A percentile compares a stretch with the other conserved stretches of the same genome.
These are phyloP conservation scores for Talaromyces sp. DNA, from an alignment of 2,329 filamentous ascomycete species.

Conservation along the genomic window DNA sequence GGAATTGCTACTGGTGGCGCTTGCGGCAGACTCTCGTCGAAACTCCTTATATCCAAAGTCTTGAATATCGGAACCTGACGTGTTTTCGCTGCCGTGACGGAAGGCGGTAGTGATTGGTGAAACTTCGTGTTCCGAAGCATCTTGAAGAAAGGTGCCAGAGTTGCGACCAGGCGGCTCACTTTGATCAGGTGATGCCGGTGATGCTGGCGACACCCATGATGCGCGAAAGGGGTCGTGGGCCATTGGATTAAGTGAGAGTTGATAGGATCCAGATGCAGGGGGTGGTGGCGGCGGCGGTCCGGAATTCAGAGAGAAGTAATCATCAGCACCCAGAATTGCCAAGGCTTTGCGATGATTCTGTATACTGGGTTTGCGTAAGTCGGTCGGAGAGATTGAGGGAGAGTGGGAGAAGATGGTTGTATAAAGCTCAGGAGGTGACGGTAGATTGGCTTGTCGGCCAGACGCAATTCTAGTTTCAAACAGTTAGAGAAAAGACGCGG, in stretches of 20 bases:
- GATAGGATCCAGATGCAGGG: slow-evolving; percentile 8
- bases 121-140: slow-evolving; percentile 38
- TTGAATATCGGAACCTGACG: slow-evolving; percentile 56
- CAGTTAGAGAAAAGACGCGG: neutral
- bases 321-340: slow-evolving; percentile 30
- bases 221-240: slow-evolving; percentile 15
- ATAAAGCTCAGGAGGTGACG: slow-evolving; percentile 25
- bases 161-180: slow-evolving; percentile 23
- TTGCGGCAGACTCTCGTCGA: slow-evolving; percentile 81
- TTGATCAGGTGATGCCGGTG: slow-evolving; percentile 22
- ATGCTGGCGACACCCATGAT: slow-evolving; percentile 19
- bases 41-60: slow-evolving; percentile 64
- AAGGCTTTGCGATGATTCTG: slow-evolving; percentile 35
- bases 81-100: slow-evolving; percentile 54
- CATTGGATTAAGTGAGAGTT: slow-evolving; percentile 17
- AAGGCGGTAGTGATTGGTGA: slow-evolving; percentile 67
- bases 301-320: slow-evolving; percentile 19
- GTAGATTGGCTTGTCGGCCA: slow-evolving; percentile 3
- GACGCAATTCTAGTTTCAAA: neutral
- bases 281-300: slow-evolving; percentile 10
- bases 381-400: slow-evolving; percentile 38
- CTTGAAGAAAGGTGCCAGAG: slow-evolving; percentile 38
- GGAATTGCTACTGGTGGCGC: slow-evolving; percentile 81
- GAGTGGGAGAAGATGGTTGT: slow-evolving; percentile 34
- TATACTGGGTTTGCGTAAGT: slow-evolving; percentile 35